Base-by-base conservation (phyloP, 805 yeast genomes). In the Cyberlindnera amylophila region DNA sequence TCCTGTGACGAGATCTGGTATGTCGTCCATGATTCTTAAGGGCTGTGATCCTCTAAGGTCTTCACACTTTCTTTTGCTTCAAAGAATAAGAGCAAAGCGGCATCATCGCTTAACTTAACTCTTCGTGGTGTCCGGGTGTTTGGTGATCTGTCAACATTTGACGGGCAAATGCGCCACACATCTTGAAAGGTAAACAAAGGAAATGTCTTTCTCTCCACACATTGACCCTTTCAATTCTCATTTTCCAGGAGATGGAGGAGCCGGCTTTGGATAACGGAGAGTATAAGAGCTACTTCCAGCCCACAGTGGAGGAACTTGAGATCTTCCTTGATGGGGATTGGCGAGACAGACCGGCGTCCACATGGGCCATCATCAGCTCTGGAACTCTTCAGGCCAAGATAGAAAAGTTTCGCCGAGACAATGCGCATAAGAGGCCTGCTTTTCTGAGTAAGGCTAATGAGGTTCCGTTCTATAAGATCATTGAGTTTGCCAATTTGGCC, bases 321-420 rank as follows among this genome's bases (percentile, higher is more conserved):
- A 42, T 63, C 8, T 46, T 52, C 12, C 39, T 55, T 4, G 55
- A 45, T 7, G 69, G 62, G 27, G 62, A 61, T 40, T 61, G 65
- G 64, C 44, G 55, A 14, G 63, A 61, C 8, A 52, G 66, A 24
- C 70, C 71, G 0, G 67, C 71, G 0, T 60, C 70, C 16, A 62
- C 62, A 1, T 77, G 82, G 82, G 71, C 79, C 0, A 59, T 67
- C 11, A 52, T 50, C 17, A 65, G 66, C 43, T 70, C 77, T 18
- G 81, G 81, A 4, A 59, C 72, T 0, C 57, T 78, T 14, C 77
- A 71, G 58, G 62, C 73, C 2, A 66, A 70, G 44, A 59, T 77
- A 5, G 82, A 77, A 34, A 51, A 52, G 4, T 42, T 28, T 24
- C 29, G 32, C 12, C 31, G 40, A 1, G 31, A 31, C 15, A 36